phyloP scores from a whole-genome alignment of 2,329 filamentous ascomycete genomes.

The Exophiala mesophila region DNA sequence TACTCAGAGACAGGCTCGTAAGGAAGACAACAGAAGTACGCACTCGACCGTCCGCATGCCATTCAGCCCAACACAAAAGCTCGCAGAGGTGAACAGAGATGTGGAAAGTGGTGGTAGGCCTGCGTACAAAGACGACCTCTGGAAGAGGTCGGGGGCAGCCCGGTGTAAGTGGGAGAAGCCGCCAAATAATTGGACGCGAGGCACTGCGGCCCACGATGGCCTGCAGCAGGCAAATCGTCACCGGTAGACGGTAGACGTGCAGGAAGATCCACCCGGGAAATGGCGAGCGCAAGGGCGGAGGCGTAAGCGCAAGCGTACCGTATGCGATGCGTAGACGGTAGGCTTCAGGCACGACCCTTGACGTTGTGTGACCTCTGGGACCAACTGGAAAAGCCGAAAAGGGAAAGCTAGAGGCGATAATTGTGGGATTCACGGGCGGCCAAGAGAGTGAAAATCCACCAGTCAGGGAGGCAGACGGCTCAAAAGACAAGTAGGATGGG shows the following conservation, averaged over 20 bases:
- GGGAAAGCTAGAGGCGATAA: background rate
- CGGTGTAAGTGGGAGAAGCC: background rate
- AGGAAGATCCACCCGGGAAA: slow-evolving; percentile 17
- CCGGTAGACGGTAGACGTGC: slow-evolving; percentile 8
- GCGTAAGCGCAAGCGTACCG: slow-evolving; percentile 1
- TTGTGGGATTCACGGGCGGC: background rate
- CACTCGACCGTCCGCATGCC: too few species aligned
- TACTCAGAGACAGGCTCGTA: too few species aligned
- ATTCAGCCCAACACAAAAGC: too few species aligned
- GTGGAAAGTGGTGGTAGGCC: too few species aligned
- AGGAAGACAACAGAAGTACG: too few species aligned
- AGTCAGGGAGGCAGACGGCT: slow-evolving; percentile 10
- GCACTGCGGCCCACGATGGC: background rate
- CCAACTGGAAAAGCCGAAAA: background rate
- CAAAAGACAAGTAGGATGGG: background rate
- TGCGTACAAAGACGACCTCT: too few species aligned
- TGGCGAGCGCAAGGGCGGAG: slow-evolving; percentile 20
- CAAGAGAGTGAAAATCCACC: slow-evolving; percentile 13
- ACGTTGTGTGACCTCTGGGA: background rate
- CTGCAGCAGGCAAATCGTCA: slow-evolving; percentile 12
- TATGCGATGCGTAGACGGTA: slow-evolving; percentile 5
- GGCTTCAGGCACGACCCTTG: slow-evolving; percentile 3
- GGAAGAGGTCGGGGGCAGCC: background rate
- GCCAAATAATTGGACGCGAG: slow-evolving; percentile 1
- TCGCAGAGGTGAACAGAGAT: too few species aligned